These are phyloP conservation scores for Salix caprea DNA, from an alignment of 345 rosid genomes.

Conservation along the genomic window DNA sequence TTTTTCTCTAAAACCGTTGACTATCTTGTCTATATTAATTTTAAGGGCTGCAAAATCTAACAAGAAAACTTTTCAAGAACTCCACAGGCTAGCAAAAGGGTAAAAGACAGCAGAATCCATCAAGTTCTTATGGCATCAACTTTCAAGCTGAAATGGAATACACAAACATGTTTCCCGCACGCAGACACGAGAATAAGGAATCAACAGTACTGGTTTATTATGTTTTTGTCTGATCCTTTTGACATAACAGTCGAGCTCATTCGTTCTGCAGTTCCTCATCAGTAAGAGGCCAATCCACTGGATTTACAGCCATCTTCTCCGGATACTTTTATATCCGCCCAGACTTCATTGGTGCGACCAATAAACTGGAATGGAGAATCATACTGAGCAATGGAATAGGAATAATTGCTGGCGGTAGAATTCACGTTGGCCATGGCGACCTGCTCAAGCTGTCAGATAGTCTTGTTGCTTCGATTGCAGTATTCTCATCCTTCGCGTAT, in stretches of 20 bases:
- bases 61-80: no score
- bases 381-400: constrained; percentile 65
- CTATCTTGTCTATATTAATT: no score
- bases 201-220: neutral
- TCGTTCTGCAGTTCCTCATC: constrained; percentile 25
- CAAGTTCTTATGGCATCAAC: neutral
- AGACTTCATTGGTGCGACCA: constrained; percentile 58
- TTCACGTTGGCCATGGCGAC: constrained; percentile 46
- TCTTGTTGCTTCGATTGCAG: constrained; percentile 42
- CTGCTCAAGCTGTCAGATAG: constrained; percentile 54
- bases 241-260: no score
- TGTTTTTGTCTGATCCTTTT: neutral
- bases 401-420: constrained; percentile 27
- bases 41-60: no score
- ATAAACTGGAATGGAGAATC: constrained; percentile 53
- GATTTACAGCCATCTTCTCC: constrained; percentile 22
- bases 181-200: neutral
- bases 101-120: neutral
- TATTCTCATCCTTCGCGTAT: constrained; percentile 44
- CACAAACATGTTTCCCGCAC: neutral
- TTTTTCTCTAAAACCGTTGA: no score
- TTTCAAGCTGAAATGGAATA: neutral
- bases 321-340: constrained; percentile 50
- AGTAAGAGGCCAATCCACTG: constrained; percentile 32
- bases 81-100: neutral